A percentile compares a stretch with the other conserved stretches of the same genome.
Evolutionary conservation across 2,329 filamentous ascomycete species (phyloP).

Genomic region (Cryphonectria carpinicola): DNA sequence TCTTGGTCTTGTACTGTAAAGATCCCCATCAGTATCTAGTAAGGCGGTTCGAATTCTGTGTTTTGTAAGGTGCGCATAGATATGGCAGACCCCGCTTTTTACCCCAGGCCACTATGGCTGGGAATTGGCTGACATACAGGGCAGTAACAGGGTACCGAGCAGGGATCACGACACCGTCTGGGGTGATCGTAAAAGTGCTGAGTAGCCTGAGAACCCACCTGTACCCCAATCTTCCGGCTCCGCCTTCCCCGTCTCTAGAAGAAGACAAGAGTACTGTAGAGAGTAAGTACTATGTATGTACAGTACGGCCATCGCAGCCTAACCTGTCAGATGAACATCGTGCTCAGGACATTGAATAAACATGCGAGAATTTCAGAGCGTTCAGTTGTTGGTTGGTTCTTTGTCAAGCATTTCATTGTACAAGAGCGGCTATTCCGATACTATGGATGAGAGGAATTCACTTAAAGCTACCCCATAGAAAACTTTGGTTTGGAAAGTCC

Average conservation of each 20-base stretch:
- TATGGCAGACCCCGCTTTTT: slow-evolving; percentile 7
- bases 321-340: background rate
- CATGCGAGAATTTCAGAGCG: too few relatives aligned
- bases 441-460: too few relatives aligned
- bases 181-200: slow-evolving; percentile 15
- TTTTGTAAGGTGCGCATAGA: slow-evolving; percentile 13
- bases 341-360: too few relatives aligned
- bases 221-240: slow-evolving; percentile 19
- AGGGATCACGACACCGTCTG: background rate
- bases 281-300: background rate
- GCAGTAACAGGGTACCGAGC: background rate
- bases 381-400: too few relatives aligned
- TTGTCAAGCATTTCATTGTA: too few relatives aligned
- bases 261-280: too few relatives aligned
- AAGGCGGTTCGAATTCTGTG: background rate
- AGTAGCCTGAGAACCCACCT: slow-evolving; percentile 12
- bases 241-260: slow-evolving; percentile 29
- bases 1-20: background rate
- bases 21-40: too few relatives aligned
- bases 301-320: too few relatives aligned
- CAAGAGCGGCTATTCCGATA: background rate
- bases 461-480: too few relatives aligned
- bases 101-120: background rate
- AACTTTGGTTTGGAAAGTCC: too few relatives aligned
- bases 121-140: slow-evolving; percentile 8